A percentile compares a stretch with the other conserved stretches of the same genome.
These are phyloP conservation scores for Boletus sensibilis DNA, from an alignment of 768 basidiomycete species.

Conservation along the genomic window DNA sequence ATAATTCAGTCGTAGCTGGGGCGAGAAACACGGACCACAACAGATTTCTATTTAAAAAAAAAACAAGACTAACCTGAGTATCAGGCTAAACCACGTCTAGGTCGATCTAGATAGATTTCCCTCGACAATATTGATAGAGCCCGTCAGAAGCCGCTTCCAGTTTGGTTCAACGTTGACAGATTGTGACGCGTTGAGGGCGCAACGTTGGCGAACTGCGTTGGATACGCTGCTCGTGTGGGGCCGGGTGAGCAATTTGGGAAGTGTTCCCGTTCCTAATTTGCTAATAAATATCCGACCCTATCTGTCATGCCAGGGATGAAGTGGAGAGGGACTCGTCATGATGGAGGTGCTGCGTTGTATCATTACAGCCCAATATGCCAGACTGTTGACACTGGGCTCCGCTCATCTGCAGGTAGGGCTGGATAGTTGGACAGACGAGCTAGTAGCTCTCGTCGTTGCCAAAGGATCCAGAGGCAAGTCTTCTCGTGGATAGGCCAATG, in stretches of 20 bases:
- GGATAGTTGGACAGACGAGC: too few species aligned
- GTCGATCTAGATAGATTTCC: neutral
- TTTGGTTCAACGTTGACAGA: neutral
- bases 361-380: too few species aligned
- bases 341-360: too few species aligned
- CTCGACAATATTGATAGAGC: neutral
- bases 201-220: neutral
- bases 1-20: neutral
- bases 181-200: neutral
- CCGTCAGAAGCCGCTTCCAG: neutral
- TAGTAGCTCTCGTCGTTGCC: too few species aligned
- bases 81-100: neutral
- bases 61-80: neutral
- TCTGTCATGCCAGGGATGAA: neutral
- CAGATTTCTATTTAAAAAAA: neutral
- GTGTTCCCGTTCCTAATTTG: too few species aligned
- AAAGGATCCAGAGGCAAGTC: too few species aligned
- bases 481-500: too few species aligned
- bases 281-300: neutral
- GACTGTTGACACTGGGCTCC: too few species aligned
- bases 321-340: too few species aligned
- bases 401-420: too few species aligned
- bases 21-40: neutral
- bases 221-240: neutral
- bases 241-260: neutral